Conservation (phyloP, 495 filamentous ascomycete species). For the Paragyromitra xinjiangensis region DNA sequence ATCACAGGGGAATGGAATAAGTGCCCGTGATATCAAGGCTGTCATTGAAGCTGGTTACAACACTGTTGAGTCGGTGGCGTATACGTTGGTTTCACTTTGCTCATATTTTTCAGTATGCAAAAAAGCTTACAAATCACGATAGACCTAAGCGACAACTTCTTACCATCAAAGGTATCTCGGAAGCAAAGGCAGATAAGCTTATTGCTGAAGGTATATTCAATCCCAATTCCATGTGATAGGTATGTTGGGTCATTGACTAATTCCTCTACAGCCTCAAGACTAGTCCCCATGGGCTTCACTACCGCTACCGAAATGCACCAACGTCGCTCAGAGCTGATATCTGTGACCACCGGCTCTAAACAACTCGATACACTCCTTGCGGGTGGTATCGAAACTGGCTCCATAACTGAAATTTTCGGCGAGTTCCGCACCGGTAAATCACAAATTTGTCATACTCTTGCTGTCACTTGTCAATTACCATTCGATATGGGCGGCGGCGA, state of each 20-base stretch:
- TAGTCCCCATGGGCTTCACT: constrained; percentile 98
- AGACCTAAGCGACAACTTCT: constrained; percentile 84
- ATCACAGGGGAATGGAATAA: constrained; percentile 76
- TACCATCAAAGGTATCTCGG: constrained; percentile 96
- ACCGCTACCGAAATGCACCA: constrained; percentile 99
- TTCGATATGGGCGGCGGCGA: constrained; percentile 99
- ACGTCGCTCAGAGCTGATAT: constrained; percentile 93
- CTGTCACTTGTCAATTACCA: constrained; percentile 94
- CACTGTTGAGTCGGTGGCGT: constrained; percentile 93
- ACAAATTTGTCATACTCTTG: constrained; percentile 98
- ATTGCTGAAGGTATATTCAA: constrained; percentile 77
- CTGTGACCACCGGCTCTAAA: constrained; percentile 96
- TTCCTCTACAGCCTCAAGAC: constrained; percentile 75
- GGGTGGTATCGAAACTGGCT: constrained; percentile 94
- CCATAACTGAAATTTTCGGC: constrained; percentile 98
- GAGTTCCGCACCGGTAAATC: constrained; percentile 98
- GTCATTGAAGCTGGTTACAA: constrained; percentile 91
- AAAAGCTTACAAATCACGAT: constrained; percentile 9
- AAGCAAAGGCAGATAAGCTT: constrained; percentile 94
- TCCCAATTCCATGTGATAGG: constrained; percentile 2
- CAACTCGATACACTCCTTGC: constrained; percentile 94
- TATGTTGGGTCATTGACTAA: constrained; percentile 34
- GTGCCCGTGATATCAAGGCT: constrained; percentile 91
- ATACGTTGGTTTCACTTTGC: constrained; percentile 68
- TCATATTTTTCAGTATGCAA: neutral